A percentile compares a stretch with the other conserved stretches of the same genome.
These are phyloP conservation scores for Monosporozyma siamensis DNA, from an alignment of 805 yeast genomes.

Conservation along the genomic window DNA sequence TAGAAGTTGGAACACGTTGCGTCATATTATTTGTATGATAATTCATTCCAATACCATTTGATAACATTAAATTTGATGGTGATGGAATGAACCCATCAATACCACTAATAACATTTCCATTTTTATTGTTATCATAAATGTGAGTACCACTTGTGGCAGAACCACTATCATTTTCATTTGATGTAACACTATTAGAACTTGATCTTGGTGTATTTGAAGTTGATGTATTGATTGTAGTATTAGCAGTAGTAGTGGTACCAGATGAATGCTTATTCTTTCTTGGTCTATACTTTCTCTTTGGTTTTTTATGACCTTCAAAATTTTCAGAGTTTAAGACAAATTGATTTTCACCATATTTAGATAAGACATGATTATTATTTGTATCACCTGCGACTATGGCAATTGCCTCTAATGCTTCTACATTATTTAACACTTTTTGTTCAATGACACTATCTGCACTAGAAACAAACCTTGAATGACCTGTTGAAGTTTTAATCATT, in stretches of 20 bases:
- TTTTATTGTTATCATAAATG: background rate
- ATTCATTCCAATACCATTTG: background rate
- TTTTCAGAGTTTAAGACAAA: constrained; percentile 24
- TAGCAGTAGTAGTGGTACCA: constrained; percentile 15
- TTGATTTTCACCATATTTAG: constrained; percentile 22
- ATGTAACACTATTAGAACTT: background rate
- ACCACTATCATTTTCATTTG: background rate
- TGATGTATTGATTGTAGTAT: constrained; percentile 11
- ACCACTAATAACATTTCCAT: background rate
- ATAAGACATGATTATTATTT: constrained; percentile 17
- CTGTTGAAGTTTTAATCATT: constrained; percentile 23
- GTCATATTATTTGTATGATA: background rate
- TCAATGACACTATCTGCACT: constrained; percentile 28
- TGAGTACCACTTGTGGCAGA: no score
- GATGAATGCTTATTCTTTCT: constrained; percentile 20
- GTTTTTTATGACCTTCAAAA: constrained; percentile 16
- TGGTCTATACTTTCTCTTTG: constrained; percentile 12
- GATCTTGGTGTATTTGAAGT: background rate
- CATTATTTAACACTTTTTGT: constrained; percentile 26
- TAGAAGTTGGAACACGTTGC: background rate
- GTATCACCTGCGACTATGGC: constrained; percentile 26
- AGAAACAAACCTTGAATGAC: constrained; percentile 30
- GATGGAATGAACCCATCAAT: background rate
- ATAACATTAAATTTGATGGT: background rate
- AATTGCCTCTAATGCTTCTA: constrained; percentile 30